These are phyloP conservation scores for Penicillium sp. DNA, from an alignment of 2,329 filamentous ascomycete genomes.

Conservation along the genomic window DNA sequence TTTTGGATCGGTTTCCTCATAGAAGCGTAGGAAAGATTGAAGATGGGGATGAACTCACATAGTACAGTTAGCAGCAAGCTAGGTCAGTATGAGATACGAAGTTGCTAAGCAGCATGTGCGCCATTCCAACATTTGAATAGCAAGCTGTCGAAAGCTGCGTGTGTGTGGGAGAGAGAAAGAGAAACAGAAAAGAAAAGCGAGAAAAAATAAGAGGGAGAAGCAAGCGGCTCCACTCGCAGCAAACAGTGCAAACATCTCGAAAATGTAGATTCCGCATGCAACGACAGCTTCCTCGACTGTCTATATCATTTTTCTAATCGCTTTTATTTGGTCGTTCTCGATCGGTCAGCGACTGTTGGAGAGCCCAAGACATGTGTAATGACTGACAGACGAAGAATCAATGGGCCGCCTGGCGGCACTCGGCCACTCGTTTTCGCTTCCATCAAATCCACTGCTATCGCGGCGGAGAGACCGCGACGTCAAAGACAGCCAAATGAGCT, in stretches of 20 bases:
- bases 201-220: conserved; percentile 24
- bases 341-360: conserved; percentile 14
- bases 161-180: conserved; percentile 28
- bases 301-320: conserved; percentile 6
- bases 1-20: conserved; percentile 60
- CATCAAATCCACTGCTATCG: conserved; percentile 52
- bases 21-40: conserved; percentile 19
- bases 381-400: conserved; percentile 87
- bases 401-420: conserved; percentile 81
- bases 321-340: conserved; percentile 14
- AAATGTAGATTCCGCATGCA: conserved; percentile 39
- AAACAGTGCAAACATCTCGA: conserved; percentile 47
- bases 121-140: conserved; percentile 29
- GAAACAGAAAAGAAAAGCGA: conserved; percentile 27
- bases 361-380: conserved; percentile 51
- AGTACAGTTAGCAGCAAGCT: conserved; percentile 26
- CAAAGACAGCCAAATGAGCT: conserved; percentile 71
- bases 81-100: background rate
- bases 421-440: conserved; percentile 71
- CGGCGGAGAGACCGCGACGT: conserved; percentile 57
- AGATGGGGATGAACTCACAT: conserved; percentile 30
- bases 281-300: conserved; percentile 16
- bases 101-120: background rate
- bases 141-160: conserved; percentile 13
- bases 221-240: conserved; percentile 28